Conservation (phyloP, 2,329 filamentous ascomycete genomes). For the Colletotrichum lupini region DNA sequence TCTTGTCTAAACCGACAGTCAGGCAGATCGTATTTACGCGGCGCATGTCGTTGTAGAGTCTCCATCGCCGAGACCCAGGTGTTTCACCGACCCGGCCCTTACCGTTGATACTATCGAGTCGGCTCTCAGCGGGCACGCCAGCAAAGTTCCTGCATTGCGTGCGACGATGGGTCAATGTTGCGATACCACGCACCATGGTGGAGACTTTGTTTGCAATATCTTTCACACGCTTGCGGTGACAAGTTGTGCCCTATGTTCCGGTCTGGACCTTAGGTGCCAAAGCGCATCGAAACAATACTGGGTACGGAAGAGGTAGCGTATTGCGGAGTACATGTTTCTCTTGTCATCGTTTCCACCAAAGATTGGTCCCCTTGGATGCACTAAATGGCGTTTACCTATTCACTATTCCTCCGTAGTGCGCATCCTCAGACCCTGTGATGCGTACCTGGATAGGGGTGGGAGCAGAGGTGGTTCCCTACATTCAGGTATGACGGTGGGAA, state of each 20-base stretch:
- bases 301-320: not conserved
- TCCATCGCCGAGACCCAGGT: conserved; percentile 12
- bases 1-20: not conserved
- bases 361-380: not conserved
- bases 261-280: not conserved
- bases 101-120: not conserved
- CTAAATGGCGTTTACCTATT: not conserved
- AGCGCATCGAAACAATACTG: conserved; percentile 1
- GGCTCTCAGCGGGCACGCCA: not conserved
- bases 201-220: not conserved
- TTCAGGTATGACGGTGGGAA: conserved; percentile 7
- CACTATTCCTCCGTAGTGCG: not conserved
- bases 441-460: conserved; percentile 10
- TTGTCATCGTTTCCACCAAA: not conserved
- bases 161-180: not conserved
- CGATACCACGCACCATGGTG: not conserved
- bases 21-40: not conserved
- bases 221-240: not conserved
- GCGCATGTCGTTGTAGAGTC: not conserved
- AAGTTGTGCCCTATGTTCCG: not conserved
- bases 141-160: not conserved
- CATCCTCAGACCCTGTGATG: not conserved
- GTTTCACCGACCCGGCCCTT: conserved; percentile 16
- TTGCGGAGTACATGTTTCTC: conserved; percentile 20
- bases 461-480: conserved; percentile 6